phyloP scores from a whole-genome alignment of 805 yeast species.

The Yamadazyma sp. region DNA sequence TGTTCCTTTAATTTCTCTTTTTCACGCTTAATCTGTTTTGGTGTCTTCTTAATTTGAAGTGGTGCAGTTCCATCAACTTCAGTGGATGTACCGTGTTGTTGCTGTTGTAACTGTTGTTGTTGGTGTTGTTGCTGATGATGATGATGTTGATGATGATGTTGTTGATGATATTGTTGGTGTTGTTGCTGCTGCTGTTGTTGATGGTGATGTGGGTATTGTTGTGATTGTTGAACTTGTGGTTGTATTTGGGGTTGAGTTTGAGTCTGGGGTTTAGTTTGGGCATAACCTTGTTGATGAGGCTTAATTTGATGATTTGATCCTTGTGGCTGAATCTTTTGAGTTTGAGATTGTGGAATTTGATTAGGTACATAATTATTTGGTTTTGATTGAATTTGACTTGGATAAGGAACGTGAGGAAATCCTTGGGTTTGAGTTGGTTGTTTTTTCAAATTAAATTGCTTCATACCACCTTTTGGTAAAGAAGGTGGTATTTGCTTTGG shows the following conservation, averaged over 20 bases:
- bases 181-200: background rate
- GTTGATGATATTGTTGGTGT: constrained; percentile 2
- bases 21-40: constrained; percentile 40
- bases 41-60: constrained; percentile 22
- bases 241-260: constrained; percentile 1
- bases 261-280: constrained; percentile 5
- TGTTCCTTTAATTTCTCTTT: constrained; percentile 68
- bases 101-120: constrained; percentile 2
- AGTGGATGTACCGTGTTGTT: background rate
- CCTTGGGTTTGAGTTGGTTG: constrained; percentile 3
- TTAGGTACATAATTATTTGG: background rate
- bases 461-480: constrained; percentile 17
- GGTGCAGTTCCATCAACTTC: constrained; percentile 8
- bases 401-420: constrained; percentile 2
- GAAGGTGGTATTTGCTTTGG: constrained; percentile 33
- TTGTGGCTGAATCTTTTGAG: no score
- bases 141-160: background rate
- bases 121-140: constrained; percentile 4
- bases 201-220: background rate
- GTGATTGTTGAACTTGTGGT: background rate
- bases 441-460: constrained; percentile 10
- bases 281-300: background rate
- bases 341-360: background rate
- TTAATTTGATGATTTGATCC: background rate
- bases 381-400: no score